Base-by-base conservation (phyloP, 306 rosid genomes). In the Citrullus mucosospermus region DNA sequence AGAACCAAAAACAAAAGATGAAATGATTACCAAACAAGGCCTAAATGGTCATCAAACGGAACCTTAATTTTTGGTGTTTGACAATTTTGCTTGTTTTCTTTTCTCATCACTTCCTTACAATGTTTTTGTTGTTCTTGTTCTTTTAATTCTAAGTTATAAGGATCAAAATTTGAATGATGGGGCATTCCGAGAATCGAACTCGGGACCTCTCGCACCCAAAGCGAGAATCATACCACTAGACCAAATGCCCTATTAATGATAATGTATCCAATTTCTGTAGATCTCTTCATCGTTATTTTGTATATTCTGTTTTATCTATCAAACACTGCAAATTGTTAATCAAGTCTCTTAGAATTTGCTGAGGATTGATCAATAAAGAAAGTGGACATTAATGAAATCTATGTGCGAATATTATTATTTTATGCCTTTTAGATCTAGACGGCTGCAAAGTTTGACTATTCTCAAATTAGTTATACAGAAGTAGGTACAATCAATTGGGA, bases 201-300 rank as follows among this genome's bases (percentile, higher is more conserved):
- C 69, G 69, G 69, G 79, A 76, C 79, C 55, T 76, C 70, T 76
- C 79, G 56, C 79, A 76, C 69, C 79, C 79, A 22, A 76, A 76
- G 79, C 69, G 38, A 76, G 79, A 75, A 76, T 76, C 79, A 76
- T 77, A 77, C 79, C 79, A 57, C 79, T 76, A 76, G 68, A 76
- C 79, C 79, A 76, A 76, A 76, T 77, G 80, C 71, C 50, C 59
- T 14, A 4, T 1, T 44, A 12, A 12, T 48, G 54, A 12, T 1
- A 13, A 0, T 0, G 17, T 1, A 48, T 48, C 17, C 17, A 48
- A 48, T 48, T 48, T 12, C 10, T 5, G 0, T 12, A 11, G 3
- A 48, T 48, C 15, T 48, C 15, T 10, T 48, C 1, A 48, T 48
- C 5, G 11, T 48, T 3, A 11, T 48, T 48, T 48, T 48, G 2